phyloP scores from a whole-genome alignment of 768 basidiomycete genomes.

The Mycena olivaceomarginata region DNA sequence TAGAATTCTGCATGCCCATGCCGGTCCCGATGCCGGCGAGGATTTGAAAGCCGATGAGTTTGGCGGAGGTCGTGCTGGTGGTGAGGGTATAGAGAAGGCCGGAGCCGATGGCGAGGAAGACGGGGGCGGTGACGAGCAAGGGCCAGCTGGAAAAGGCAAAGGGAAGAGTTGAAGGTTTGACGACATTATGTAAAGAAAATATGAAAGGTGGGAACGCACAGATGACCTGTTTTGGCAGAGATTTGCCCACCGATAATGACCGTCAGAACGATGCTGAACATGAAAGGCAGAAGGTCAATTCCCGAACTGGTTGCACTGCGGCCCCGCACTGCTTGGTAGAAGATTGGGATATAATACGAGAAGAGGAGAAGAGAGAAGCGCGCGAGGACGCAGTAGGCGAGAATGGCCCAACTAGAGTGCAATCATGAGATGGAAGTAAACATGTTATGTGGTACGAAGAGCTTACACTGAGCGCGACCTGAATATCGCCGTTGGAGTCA shows the following conservation, averaged over 20 bases:
- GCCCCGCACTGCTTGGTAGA: conserved; percentile 38
- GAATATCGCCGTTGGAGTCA: conserved; percentile 31
- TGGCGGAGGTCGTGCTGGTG: conserved; percentile 12
- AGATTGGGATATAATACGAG: conserved; percentile 44
- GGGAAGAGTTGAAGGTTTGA: too few species aligned
- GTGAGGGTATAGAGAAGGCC: conserved; percentile 37
- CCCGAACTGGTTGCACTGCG: conserved; percentile 40
- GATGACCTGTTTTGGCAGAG: conserved; percentile 22
- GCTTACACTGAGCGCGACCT: conserved; percentile 18
- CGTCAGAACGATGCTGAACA: conserved; percentile 5
- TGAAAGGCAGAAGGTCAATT: neutral
- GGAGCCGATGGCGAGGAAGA: conserved; percentile 40
- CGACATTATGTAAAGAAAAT: too few species aligned
- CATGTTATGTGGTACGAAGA: neutral
- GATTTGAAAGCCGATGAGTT: conserved; percentile 42
- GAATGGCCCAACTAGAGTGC: conserved; percentile 19
- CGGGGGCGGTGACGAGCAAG: conserved; percentile 20
- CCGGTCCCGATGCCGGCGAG: conserved; percentile 44
- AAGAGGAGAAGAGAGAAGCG: conserved; percentile 35
- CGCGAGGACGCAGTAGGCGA: conserved; percentile 21
- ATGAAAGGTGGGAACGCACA: conserved; percentile 12
- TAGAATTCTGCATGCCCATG: conserved; percentile 45
- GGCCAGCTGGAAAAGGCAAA: conserved; percentile 16
- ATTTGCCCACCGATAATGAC: conserved; percentile 29
- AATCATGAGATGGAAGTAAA: neutral